A percentile compares a stretch with the other conserved stretches of the same genome.
phyloP scores from a whole-genome alignment of 805 yeast genomes.

The Wickerhamiella sorbophila region DNA sequence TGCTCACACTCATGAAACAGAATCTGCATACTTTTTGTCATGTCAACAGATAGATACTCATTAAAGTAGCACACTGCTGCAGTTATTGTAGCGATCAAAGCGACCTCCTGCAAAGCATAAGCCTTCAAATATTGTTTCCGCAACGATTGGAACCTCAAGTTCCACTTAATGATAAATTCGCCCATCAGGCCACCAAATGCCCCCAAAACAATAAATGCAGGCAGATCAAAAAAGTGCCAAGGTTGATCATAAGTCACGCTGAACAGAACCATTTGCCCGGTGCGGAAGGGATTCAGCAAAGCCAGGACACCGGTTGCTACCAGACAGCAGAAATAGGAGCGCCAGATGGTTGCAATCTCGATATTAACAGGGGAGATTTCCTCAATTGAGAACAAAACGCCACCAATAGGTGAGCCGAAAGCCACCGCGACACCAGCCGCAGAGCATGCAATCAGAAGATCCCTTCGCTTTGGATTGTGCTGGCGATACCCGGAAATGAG shows the following conservation, averaged over 20 bases:
- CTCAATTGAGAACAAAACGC: constrained; percentile 84
- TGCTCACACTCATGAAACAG: constrained; percentile 70
- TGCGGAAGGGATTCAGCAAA: constrained; percentile 76
- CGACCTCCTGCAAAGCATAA: constrained; percentile 57
- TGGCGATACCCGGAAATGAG: constrained; percentile 30
- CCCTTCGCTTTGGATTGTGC: constrained; percentile 29
- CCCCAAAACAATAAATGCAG: constrained; percentile 66
- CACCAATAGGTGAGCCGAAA: constrained; percentile 87
- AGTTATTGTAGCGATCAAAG: constrained; percentile 50
- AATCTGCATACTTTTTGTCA: constrained; percentile 91
- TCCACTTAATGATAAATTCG: constrained; percentile 55
- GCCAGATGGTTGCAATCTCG: constrained; percentile 72
- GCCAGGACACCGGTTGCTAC: constrained; percentile 75
- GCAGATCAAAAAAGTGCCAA: constrained; percentile 75
- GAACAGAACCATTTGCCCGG: constrained; percentile 87
- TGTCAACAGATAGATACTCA: constrained; percentile 66
- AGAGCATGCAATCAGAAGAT: constrained; percentile 72
- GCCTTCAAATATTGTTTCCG: constrained; percentile 51
- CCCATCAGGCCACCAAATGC: constrained; percentile 89
- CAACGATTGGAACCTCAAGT: constrained; percentile 61
- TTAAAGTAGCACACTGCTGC: constrained; percentile 72
- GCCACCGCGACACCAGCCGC: constrained; percentile 99
- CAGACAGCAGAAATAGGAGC: constrained; percentile 78
- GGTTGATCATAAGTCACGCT: constrained; percentile 75
- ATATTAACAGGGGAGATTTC: constrained; percentile 61